Evolutionary conservation across 1,284 basidiomycete genomes (phyloP), one percentile per base, ranked within the genome.

Genomic region (Trichosporon sp.): DNA sequence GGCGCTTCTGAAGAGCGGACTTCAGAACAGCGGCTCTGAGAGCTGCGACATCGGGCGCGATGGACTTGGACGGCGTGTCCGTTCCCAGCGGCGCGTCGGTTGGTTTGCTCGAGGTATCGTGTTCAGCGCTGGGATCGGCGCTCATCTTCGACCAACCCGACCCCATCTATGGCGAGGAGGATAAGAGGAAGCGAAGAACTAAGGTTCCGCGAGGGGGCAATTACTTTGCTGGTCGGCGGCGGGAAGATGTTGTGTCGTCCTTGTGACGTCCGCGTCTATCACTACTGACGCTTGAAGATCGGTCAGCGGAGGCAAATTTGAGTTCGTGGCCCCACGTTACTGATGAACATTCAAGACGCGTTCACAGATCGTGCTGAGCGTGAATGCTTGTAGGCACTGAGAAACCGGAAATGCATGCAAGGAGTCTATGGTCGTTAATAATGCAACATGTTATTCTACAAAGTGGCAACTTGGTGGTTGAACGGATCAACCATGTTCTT

Each of bases 401-500:
- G 43, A 11, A 32, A 59, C 32, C 14, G 14, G 40, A 61, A n/a
- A 48, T 56, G 40, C 56, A 68, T 26, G 51, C 54, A 16, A 21
- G 40, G 14, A 46, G 21, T 38, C 8, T 31, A 54, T 54, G n/a
- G 3, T 54, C 19, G 16, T 63, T 63, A n/a, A 16, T n/a, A 63
- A 63, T 63, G 59, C 59, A 63, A 63, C 66, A 67, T 19, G 35
- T 19, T 51, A 51, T 54, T 65, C 43, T 68, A 72, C 64, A 64
- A 40, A 46, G 68, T 40, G 19, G 66, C 51, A 6, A 56, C 31
- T 12, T 74, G 73, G 32, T 66, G 78, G 71, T 84, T 79, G 5
- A 81, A 76, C 7, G 83, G 83, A 75, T 84, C 82, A 64, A 90
- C 86, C 32, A 89, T 86, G 51, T 86, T 87, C 72, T 88, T 84